phyloP scores from a whole-genome alignment of 1,139 yeast species.

The Lodderomyces margitis region DNA sequence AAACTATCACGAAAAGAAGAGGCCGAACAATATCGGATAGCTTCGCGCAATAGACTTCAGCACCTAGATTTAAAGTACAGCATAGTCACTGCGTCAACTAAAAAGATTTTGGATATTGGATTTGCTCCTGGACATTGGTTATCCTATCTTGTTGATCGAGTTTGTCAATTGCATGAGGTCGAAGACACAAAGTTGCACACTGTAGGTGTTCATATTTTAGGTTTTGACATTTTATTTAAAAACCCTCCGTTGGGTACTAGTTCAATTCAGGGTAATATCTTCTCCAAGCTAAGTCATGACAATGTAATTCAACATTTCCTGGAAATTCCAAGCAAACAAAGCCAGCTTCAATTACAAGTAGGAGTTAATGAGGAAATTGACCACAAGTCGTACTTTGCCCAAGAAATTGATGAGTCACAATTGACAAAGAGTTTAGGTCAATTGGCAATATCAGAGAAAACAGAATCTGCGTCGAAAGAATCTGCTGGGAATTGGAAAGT shows the following conservation, averaged over 20 bases:
- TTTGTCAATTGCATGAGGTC: conserved; percentile 28
- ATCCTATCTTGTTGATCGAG: conserved; percentile 55
- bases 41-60: conserved; percentile 20
- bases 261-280: conserved; percentile 82
- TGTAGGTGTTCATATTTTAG: conserved; percentile 63
- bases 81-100: conserved; percentile 26
- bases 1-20: conserved; percentile 7
- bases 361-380: conserved; percentile 10
- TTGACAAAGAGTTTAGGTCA: background rate
- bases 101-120: conserved; percentile 51
- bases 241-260: conserved; percentile 79
- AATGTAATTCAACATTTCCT: conserved; percentile 56
- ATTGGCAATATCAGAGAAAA: background rate
- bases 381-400: conserved; percentile 25
- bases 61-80: conserved; percentile 28
- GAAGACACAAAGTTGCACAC: conserved; percentile 47
- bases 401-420: conserved; percentile 26
- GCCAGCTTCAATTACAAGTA: background rate
- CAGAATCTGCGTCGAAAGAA: background rate
- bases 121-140: conserved; percentile 98
- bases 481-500: conserved; percentile 23
- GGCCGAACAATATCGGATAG: conserved; percentile 27
- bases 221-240: conserved; percentile 79
- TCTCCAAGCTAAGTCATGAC: conserved; percentile 64
- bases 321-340: conserved; percentile 27